Evolutionary conservation across 2,329 filamentous ascomycete species (phyloP).

Genomic region (Aspergillus sp.): DNA sequence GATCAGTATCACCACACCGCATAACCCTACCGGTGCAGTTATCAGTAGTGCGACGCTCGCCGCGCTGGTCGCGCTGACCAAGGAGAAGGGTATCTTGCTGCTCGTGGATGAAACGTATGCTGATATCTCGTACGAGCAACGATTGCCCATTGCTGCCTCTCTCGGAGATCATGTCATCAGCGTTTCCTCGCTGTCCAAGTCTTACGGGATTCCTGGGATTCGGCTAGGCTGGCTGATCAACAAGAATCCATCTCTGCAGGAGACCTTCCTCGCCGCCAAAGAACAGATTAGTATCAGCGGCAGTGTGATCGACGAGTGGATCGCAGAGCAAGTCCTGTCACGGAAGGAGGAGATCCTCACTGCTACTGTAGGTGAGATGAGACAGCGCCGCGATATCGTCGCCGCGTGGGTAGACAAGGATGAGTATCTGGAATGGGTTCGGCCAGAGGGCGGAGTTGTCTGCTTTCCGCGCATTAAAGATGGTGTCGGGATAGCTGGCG

Average conservation of each 20-base stretch:
- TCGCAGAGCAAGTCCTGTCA: constrained; percentile 16
- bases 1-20: too few relatives aligned
- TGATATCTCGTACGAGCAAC: too few relatives aligned
- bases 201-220: constrained; percentile 1
- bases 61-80: too few relatives aligned
- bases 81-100: too few relatives aligned
- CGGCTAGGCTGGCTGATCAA: constrained; percentile 1
- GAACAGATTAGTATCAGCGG: constrained; percentile 2
- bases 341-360: constrained; percentile 6
- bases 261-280: constrained; percentile 1
- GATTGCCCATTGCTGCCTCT: too few relatives aligned
- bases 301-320: constrained; percentile 1
- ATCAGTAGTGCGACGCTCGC: too few relatives aligned
- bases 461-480: constrained; percentile 18
- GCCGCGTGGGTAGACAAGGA: constrained; percentile 16
- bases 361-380: constrained; percentile 11
- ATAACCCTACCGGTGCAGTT: too few relatives aligned
- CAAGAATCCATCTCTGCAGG: not conserved
- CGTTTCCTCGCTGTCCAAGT: constrained; percentile 2
- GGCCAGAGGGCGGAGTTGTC: constrained; percentile 16
- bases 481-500: constrained; percentile 7
- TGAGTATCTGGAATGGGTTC: constrained; percentile 18
- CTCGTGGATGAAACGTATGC: too few relatives aligned
- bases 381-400: constrained; percentile 12
- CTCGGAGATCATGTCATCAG: constrained; percentile 1